Evolutionary conservation across 108 stramenopile species (phyloP), one percentile per base, ranked within the genome.

Genomic region (Cyclotella sp.): DNA sequence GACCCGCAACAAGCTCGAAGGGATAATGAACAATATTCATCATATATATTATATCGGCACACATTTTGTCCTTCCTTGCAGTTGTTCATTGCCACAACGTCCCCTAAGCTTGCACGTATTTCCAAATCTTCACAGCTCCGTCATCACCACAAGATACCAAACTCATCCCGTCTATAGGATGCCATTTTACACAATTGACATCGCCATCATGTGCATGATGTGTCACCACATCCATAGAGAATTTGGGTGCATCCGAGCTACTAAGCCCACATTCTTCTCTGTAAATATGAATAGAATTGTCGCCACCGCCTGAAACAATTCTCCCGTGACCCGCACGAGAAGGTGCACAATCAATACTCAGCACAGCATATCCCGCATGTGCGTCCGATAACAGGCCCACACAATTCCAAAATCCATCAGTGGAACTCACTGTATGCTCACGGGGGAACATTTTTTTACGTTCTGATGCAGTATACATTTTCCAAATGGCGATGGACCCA

Each of bases 121-220:
- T 83, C 97, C 96, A 98, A 22, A 97, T 26, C 67, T 88, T 90
- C 54, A 98, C 92, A 14, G 85, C 67, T 11, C 96, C 94, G 74
- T 98, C 98, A 73, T 98, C 98, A 8, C 96, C 93, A n/a, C 85
- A 90, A 14, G 93, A 90, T 7, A 87, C 88, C 30, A 97, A 75
- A 14, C 91, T 42, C 14, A 71, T 91, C 10, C 93, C 89, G 70
- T 91, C 92, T 46, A 29, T 63, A 9, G 98, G 98, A 78, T 93
- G 94, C 98, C 98, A 99, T 49, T 88, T 70, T 8, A 98, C 97
- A 69, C 95, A 96, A 85, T 99, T 99, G 44, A 98, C 93, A 79
- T 99, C 98, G 11, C 89, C 91, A 11, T 82, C 91, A 70, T 97
- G 96, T 0, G 87, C 90, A 29, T 68, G 63, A 0, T 78, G 63